A percentile compares a stretch with the other conserved stretches of the same genome.
Conservation (phyloP, 1,284 basidiomycete species). For the Serendipita sp. region DNA sequence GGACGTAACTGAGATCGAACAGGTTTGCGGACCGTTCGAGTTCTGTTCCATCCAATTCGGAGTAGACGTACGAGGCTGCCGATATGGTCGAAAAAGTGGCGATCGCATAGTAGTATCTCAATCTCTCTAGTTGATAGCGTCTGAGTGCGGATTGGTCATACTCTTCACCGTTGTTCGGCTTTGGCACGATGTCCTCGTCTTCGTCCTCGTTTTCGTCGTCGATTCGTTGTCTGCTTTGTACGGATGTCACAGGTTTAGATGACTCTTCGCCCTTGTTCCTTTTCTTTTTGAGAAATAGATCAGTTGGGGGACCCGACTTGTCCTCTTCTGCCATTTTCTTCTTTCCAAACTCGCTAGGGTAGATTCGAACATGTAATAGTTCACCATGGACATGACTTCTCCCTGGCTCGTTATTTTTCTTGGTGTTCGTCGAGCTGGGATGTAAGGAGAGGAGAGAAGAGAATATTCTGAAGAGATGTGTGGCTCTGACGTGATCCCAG, state of each 20-base stretch:
- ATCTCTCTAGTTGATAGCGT: slow-evolving; percentile 85
- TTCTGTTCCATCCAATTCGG: slow-evolving; percentile 88
- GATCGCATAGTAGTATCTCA: slow-evolving; percentile 94
- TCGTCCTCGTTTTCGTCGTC: slow-evolving; percentile 43
- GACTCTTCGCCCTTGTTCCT: slow-evolving; percentile 16
- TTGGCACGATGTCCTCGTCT: slow-evolving; percentile 41
- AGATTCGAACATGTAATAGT: slow-evolving; percentile 67
- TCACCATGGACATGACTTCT: slow-evolving; percentile 36
- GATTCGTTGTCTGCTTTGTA: slow-evolving; percentile 11
- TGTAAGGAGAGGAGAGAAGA: slow-evolving; percentile 68
- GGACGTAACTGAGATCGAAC: slow-evolving; percentile 88
- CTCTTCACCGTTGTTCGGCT: slow-evolving; percentile 45
- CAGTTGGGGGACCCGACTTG: slow-evolving; percentile 75
- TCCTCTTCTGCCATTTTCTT: slow-evolving; percentile 80
- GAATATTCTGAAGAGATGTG: slow-evolving; percentile 87
- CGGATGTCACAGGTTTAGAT: slow-evolving; percentile 3
- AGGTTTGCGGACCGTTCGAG: slow-evolving; percentile 95
- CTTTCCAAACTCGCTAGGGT: slow-evolving; percentile 89
- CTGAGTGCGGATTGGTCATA: slow-evolving; percentile 82
- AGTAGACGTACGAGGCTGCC: slow-evolving; percentile 69
- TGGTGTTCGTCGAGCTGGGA: slow-evolving; percentile 25
- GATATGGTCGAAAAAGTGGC: slow-evolving; percentile 75
- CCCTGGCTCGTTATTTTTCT: slow-evolving; percentile 7
- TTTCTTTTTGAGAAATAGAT: slow-evolving; percentile 46
- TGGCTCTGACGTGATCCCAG: slow-evolving; percentile 92